A percentile compares a stretch with the other conserved stretches of the same genome.
phyloP scores from a whole-genome alignment of 2,329 filamentous ascomycete genomes.

The Alternaria incomplexa region DNA sequence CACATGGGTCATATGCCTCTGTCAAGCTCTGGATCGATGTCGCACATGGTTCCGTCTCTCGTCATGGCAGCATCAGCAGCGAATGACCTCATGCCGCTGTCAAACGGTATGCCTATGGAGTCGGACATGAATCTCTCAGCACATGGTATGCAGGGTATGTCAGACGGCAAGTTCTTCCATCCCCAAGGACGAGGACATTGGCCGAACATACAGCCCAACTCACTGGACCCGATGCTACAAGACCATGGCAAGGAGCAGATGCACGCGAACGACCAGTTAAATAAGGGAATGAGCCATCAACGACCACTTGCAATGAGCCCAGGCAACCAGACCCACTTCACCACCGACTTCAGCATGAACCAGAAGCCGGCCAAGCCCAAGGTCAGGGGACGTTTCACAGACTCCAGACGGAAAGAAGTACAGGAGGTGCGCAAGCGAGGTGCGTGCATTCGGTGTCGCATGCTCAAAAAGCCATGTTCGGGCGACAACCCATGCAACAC shows the following conservation, averaged over 20 bases:
- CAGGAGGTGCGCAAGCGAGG: slow-evolving; percentile 65
- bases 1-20: slow-evolving; percentile 42
- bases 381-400: slow-evolving; percentile 63
- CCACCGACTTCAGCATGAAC: slow-evolving; percentile 48
- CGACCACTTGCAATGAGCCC: slow-evolving; percentile 49
- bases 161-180: slow-evolving; percentile 44
- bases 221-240: slow-evolving; percentile 44
- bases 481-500: slow-evolving; percentile 65
- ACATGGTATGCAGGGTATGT: slow-evolving; percentile 32
- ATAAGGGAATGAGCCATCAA: slow-evolving; percentile 34
- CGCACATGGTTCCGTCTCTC: slow-evolving; percentile 46
- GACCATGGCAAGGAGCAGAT: slow-evolving; percentile 41
- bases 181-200: slow-evolving; percentile 38
- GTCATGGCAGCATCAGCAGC: slow-evolving; percentile 50
- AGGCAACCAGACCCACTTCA: slow-evolving; percentile 46
- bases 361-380: slow-evolving; percentile 53
- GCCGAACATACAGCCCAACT: slow-evolving; percentile 35
- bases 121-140: slow-evolving; percentile 40
- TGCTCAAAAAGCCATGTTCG: slow-evolving; percentile 70
- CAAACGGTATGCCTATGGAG: slow-evolving; percentile 43
- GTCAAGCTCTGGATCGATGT: slow-evolving; percentile 35
- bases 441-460: slow-evolving; percentile 67
- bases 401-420: slow-evolving; percentile 63
- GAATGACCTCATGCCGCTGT: slow-evolving; percentile 48
- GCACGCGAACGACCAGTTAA: slow-evolving; percentile 26